Percentiles rank a stretch among this genome's conserved stretches.
Evolutionary conservation across 208 protist genomes (phyloP).

Genomic region (Trypanosomatidae sp.): DNA sequence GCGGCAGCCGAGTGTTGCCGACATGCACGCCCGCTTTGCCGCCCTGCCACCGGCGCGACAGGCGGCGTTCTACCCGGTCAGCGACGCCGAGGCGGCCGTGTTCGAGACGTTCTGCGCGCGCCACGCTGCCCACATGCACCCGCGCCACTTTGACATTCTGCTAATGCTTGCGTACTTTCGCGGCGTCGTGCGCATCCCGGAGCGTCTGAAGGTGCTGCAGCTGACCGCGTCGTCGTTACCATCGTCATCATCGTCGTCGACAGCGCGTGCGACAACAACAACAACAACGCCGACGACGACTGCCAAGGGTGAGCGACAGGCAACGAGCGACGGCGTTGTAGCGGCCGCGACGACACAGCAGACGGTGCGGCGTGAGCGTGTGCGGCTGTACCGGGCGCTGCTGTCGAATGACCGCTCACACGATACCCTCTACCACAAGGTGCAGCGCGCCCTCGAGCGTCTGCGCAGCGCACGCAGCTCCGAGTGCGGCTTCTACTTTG

Average conservation of each 20-base stretch:
- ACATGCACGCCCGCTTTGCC: constrained; percentile 17
- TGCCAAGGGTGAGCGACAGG: no score
- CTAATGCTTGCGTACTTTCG: constrained; percentile 40
- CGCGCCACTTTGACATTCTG: constrained; percentile 49
- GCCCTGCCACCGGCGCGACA: constrained; percentile 12
- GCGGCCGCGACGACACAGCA: no score
- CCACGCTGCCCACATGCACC: constrained; percentile 26
- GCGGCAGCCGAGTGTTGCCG: constrained; percentile 6
- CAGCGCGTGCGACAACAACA: neutral
- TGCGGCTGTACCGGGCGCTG: constrained; percentile 27
- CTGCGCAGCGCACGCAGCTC: constrained; percentile 26
- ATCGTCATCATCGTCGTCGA: no score
- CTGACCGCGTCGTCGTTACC: no score
- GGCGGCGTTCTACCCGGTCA: constrained; percentile 50
- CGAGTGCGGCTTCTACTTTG: constrained; percentile 35
- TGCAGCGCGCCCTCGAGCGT: constrained; percentile 23
- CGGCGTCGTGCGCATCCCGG: constrained; percentile 13
- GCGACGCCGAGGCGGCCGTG: constrained; percentile 23
- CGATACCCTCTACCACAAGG: constrained; percentile 46
- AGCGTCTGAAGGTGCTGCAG: no score
- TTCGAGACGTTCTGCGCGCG: constrained; percentile 64
- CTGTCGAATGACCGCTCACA: constrained; percentile 30
- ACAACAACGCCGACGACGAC: neutral
- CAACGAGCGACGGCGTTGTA: no score
- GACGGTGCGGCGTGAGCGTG: no score